Evolutionary conservation across 192 early-diverging fungal genomes (phyloP), one percentile per base, ranked within the genome.

Genomic region (Backusella tarrabulga): DNA sequence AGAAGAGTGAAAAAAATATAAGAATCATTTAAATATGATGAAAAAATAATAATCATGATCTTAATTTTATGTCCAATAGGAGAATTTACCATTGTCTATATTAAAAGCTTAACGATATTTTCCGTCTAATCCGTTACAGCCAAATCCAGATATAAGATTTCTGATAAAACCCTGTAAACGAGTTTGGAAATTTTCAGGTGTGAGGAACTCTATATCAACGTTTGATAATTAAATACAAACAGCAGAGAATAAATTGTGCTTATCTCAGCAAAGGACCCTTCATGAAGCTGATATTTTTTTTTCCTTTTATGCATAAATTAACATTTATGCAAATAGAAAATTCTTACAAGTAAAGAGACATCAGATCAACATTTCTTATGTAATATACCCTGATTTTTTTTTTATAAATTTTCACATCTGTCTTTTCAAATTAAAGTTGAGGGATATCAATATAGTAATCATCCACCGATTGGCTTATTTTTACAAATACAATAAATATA

Each of bases 61-160:
- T 29, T 29, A 63, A 29, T 26, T 50, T 50, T 63, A 23, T 29
- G 23, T 63, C 56, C 56, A 63, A 63, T 63, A 63, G 56, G 56
- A 63, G 56, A 63, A 63, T 63, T 63, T 63, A 63, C 11, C 26
- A 63, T 63, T 63, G 56, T 63, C 56, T 63, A 63, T 23, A 14
- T 63, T 11, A 19, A 63, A 19, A 63, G 23, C 56, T 29, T 29
- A 63, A 63, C n/a, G 26, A 29, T 63, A 63, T 63, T 63, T 4
- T 63, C 56, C 56, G 56, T 63, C 56, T 63, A 29, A 63, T 63
- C 23, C 56, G 56, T 12, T 50, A 50, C 46, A 50, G 6, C 6
- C n/a, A 50, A 50, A 50, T 50, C 19, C 46, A 50, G 46, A 50
- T 50, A 50, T 19, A 50, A 50, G 8, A 50, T 50, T 50, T 6